phyloP scores from a whole-genome alignment of 768 basidiomycete genomes.

The Tephrocybe sp. region DNA sequence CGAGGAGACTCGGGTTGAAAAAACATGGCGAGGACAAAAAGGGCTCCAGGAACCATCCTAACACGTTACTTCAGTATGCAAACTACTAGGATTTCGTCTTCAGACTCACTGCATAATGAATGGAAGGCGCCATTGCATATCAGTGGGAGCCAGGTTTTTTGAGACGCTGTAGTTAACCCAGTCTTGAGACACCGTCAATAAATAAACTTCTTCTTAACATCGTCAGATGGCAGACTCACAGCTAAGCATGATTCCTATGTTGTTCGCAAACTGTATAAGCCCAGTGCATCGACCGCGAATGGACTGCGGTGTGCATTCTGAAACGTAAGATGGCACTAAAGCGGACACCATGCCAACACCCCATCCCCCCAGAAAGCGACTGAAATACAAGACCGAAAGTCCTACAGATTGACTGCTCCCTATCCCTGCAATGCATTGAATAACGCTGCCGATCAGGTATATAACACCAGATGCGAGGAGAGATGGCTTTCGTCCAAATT shows the following conservation, averaged over 20 bases:
- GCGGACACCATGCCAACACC: constrained; percentile 56
- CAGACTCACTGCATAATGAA: constrained; percentile 41
- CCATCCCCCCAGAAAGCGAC: constrained; percentile 57
- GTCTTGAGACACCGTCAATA: constrained; percentile 21
- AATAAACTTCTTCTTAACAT: not conserved
- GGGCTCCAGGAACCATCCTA: constrained; percentile 45
- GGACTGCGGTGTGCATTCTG: constrained; percentile 44
- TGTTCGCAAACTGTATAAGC: constrained; percentile 35
- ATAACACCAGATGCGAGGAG: constrained; percentile 42
- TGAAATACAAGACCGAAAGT: constrained; percentile 39
- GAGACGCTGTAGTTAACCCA: constrained; percentile 48
- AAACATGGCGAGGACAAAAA: constrained; percentile 44
- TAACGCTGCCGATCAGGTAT: constrained; percentile 44
- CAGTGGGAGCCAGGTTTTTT: constrained; percentile 30
- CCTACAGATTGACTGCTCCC: constrained; percentile 32
- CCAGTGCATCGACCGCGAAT: constrained; percentile 53
- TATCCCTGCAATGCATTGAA: constrained; percentile 43
- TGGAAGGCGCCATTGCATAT: constrained; percentile 52
- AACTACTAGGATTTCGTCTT: not conserved
- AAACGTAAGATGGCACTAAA: constrained; percentile 48
- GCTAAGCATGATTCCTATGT: constrained; percentile 35
- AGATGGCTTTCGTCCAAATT: constrained; percentile 44
- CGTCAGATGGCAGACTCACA: constrained; percentile 20
- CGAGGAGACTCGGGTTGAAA: constrained; percentile 55
- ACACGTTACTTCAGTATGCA: not conserved